Evolutionary conservation across 2,329 filamentous ascomycete genomes (phyloP).

Genomic region (Cladosporium sp.): DNA sequence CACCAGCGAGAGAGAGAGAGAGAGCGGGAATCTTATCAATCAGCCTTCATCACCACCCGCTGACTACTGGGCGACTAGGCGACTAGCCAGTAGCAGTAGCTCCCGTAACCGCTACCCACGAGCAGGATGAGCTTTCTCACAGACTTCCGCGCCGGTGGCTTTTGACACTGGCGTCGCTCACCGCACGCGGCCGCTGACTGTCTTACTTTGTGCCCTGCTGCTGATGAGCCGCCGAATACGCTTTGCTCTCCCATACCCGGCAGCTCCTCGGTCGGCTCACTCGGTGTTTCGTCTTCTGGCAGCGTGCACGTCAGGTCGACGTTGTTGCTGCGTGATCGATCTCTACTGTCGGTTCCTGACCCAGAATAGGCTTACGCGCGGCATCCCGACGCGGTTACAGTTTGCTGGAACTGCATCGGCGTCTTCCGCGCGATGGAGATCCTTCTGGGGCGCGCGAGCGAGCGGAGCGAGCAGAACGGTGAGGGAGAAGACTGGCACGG

Average conservation of each 20-base stretch:
- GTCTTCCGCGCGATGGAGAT: not conserved
- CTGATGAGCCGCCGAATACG: not conserved
- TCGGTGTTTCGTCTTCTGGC: not conserved
- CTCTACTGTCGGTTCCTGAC: not conserved
- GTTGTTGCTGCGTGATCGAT: not conserved
- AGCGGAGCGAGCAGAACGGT: not conserved
- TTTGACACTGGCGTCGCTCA: not conserved
- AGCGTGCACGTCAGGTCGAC: not conserved
- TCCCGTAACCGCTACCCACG: not conserved
- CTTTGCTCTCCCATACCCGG: not conserved
- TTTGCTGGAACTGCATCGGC: not conserved
- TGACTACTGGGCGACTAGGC: not conserved
- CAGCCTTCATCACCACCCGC: not conserved
- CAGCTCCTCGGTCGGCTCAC: not conserved
- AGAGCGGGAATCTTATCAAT: not conserved
- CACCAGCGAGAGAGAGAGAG: not conserved
- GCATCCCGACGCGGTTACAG: not conserved
- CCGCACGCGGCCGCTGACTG: slow-evolving; percentile 5
- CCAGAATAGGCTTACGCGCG: not conserved
- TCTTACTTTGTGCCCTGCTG: not conserved
- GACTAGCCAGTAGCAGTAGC: not conserved
- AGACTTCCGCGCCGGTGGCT: not conserved
- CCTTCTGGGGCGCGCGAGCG: not conserved
- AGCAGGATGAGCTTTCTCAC: slow-evolving; percentile 3
- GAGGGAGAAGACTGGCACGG: not conserved